Evolutionary conservation across 2,329 filamentous ascomycete species (phyloP).

Genomic region (Allantophomopsis cytisporea): DNA sequence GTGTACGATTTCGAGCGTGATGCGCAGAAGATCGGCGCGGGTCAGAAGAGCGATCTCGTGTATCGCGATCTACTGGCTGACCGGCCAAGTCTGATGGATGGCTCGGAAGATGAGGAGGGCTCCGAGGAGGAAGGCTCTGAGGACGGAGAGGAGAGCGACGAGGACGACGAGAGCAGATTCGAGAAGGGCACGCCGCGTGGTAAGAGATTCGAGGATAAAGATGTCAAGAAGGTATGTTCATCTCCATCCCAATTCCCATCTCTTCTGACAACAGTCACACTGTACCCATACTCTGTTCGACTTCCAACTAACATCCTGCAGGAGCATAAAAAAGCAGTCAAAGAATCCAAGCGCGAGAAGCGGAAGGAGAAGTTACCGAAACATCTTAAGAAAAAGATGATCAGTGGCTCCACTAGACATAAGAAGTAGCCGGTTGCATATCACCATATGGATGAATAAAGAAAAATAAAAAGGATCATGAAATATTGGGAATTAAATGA

Average conservation of each 20-base stretch:
- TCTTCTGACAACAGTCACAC: conserved; percentile 3
- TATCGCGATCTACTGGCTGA: conserved; percentile 77
- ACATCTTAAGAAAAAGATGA: conserved; percentile 81
- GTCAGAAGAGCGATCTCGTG: conserved; percentile 63
- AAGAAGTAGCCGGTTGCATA: conserved; percentile 14
- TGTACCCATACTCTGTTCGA: conserved; percentile 4
- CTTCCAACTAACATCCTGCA: conserved; percentile 1
- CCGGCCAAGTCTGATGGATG: conserved; percentile 32
- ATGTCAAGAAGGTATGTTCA: conserved; percentile 57
- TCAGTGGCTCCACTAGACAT: conserved; percentile 31
- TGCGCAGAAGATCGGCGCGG: conserved; percentile 60
- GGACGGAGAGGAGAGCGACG: conserved; percentile 26
- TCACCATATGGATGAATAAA: not conserved
- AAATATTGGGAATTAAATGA: too few species aligned
- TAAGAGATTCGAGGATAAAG: conserved; percentile 82
- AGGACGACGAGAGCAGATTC: conserved; percentile 39
- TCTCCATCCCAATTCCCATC: conserved; percentile 6
- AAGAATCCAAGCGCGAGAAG: conserved; percentile 91
- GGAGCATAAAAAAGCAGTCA: conserved; percentile 79
- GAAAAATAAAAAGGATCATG: conserved; percentile 5
- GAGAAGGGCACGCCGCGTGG: conserved; percentile 60
- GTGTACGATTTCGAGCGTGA: conserved; percentile 95
- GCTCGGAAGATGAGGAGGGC: conserved; percentile 23
- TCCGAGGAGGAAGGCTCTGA: conserved; percentile 22
- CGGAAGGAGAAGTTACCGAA: conserved; percentile 94